Base-by-base conservation (phyloP, 805 yeast genomes). In the Kodamaea nitidulidarum region DNA sequence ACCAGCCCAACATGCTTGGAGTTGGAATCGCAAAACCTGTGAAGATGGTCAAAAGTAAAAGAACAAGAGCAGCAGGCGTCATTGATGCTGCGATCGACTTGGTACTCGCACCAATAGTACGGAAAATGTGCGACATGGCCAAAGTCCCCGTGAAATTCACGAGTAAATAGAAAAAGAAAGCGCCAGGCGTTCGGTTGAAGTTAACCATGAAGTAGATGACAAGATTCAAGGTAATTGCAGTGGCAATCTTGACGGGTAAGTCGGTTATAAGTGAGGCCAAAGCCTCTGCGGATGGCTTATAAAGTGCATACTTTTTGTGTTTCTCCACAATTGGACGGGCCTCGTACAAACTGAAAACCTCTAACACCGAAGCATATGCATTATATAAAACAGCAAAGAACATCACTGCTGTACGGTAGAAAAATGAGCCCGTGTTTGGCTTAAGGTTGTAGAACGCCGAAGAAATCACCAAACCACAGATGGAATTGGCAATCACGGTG, bases 211-310 rank as follows among this genome's bases (percentile, higher is more conserved):
- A 55, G 47, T 55, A 55, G 39, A 50, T 49, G 7, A 61, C 60
- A 32, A 65, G 53, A 40, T 66, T 62, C 56, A 63, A 61, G 11
- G 52, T 41, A 12, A 55, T 40, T 4, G 67, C 57, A 58, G 56
- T 57, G 15, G 49, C 41, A 4, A 66, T 44, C 58, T 83, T 83
- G 39, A 77, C 67, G 3, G 91, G 90, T 43, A 84, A 57, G 36
- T 78, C 81, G 3, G 85, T 71, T 3, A 81, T 43, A 33, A 79
- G 65, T 4, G 78, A 65, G 0, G 87, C 81, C 3, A 84, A 48
- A 1, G 87, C 84, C 52, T 84, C 91, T 3, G 86, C 79, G 10
- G 87, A 72, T 2, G 90, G 88, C 42, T 80, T 78, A 55, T 82
- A 86, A 42, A 84, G 71, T 0, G 87, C 79, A 49, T 81, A 85